Conservation (phyloP, 2,329 filamentous ascomycete species). For the Fusarium floridanum region DNA sequence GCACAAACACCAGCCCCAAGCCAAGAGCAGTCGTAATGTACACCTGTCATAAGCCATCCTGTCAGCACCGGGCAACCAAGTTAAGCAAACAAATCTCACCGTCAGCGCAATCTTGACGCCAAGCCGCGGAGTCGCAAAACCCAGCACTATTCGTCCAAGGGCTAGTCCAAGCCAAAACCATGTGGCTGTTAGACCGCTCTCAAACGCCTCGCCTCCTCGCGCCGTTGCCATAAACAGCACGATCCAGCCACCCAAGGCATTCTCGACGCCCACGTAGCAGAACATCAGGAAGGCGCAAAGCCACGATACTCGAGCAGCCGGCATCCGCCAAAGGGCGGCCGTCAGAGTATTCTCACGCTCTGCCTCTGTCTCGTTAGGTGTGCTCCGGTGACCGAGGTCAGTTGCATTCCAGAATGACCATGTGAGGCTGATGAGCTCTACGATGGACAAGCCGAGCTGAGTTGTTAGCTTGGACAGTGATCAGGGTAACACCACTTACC, state of each 20-base stretch:
- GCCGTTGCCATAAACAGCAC: constrained; percentile 1
- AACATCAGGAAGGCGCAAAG: constrained; percentile 1
- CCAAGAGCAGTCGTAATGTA: neutral
- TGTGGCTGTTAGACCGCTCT: constrained; percentile 1
- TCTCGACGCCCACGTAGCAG: constrained; percentile 6
- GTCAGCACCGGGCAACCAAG: neutral
- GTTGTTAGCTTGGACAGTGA: neutral
- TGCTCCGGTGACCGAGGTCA: neutral
- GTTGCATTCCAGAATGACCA: constrained; percentile 1
- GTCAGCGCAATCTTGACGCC: neutral
- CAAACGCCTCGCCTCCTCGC: constrained; percentile 1
- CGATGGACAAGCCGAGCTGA: neutral
- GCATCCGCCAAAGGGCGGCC: neutral
- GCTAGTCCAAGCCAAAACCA: neutral
- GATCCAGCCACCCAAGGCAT: constrained; percentile 7
- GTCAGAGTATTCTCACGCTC: constrained; percentile 3
- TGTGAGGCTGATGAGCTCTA: neutral
- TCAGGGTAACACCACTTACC: neutral
- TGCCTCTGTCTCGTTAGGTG: neutral
- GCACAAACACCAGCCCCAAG: neutral
- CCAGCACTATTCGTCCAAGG: neutral
- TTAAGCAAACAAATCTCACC: neutral
- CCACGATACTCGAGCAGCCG: constrained; percentile 2
- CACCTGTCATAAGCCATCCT: neutral
- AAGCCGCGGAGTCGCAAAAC: neutral